Evolutionary conservation across 345 rosid species (phyloP).

Genomic region (Leavenworthia alabamica): DNA sequence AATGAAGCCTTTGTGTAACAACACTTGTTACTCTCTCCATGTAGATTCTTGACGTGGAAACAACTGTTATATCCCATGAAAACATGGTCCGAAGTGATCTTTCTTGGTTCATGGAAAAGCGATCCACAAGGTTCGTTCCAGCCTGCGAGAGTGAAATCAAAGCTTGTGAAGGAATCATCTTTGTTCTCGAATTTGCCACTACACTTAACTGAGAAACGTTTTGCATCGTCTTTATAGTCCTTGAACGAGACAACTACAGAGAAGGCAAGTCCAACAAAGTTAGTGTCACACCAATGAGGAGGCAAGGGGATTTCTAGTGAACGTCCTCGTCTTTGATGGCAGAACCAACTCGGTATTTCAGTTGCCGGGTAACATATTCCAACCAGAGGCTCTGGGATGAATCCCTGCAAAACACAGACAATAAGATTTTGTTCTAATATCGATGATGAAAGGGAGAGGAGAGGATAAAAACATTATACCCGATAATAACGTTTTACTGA

Average conservation of each 20-base stretch:
- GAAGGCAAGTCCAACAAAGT: conserved; percentile 30
- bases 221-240: neutral
- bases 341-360: conserved; percentile 32
- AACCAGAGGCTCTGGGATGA: conserved; percentile 15
- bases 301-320: conserved; percentile 33
- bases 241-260: conserved; percentile 27
- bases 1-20: conserved; percentile 27
- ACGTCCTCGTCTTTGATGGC: conserved; percentile 20
- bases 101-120: conserved; percentile 18
- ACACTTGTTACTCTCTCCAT: conserved; percentile 16
- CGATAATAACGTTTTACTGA: conserved; percentile 10
- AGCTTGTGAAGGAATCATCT: conserved; percentile 13
- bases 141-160: conserved; percentile 20
- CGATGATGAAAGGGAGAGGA: neutral
- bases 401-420: neutral
- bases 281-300: conserved; percentile 23
- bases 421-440: neutral
- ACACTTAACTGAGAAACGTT: conserved; percentile 10
- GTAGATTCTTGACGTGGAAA: conserved; percentile 13
- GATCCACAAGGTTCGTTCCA: conserved; percentile 22
- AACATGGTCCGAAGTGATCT: conserved; percentile 19
- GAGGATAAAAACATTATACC: neutral
- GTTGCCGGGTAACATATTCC: conserved; percentile 8
- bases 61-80: conserved; percentile 27
- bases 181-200: conserved; percentile 15